phyloP scores from a whole-genome alignment of 2,329 filamentous ascomycete genomes.

The Cryphonectria carpinicola region DNA sequence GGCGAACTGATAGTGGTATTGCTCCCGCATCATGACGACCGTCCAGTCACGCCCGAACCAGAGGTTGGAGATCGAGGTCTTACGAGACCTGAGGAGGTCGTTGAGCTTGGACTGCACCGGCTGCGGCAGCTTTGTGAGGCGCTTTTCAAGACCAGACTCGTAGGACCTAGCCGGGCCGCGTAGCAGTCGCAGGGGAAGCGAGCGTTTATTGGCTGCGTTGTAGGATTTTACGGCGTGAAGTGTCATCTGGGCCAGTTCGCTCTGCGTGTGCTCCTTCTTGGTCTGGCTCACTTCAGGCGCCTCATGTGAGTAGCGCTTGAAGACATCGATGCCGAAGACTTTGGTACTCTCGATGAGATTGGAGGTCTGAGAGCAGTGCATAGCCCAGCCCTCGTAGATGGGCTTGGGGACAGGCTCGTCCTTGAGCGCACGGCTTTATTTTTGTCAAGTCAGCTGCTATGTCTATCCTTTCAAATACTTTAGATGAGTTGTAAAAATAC shows the following conservation, averaged over 20 bases:
- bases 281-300: conserved; percentile 9
- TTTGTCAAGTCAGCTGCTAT: not conserved
- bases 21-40: conserved; percentile 34
- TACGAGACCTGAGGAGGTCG: conserved; percentile 32
- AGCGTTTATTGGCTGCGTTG: conserved; percentile 31
- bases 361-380: conserved; percentile 28
- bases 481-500: not conserved
- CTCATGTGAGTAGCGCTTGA: conserved; percentile 2
- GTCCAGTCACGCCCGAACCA: conserved; percentile 35
- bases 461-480: not conserved
- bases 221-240: conserved; percentile 31
- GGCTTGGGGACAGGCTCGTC: conserved; percentile 30
- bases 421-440: conserved; percentile 30
- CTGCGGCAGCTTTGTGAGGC: conserved; percentile 31
- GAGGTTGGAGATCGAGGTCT: conserved; percentile 30
- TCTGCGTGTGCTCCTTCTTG: conserved; percentile 29
- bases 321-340: conserved; percentile 30
- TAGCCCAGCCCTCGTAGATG: conserved; percentile 37
- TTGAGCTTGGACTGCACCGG: conserved; percentile 30
- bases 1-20: conserved; percentile 34
- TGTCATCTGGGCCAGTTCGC: conserved; percentile 33
- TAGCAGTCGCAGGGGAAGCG: conserved; percentile 32
- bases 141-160: conserved; percentile 35
- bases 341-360: conserved; percentile 25
- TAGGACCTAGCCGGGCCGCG: conserved; percentile 33